A percentile compares a stretch with the other conserved stretches of the same genome.
Evolutionary conservation across 805 yeast species (phyloP).

Genomic region (Cyberlindnera misumaiensis): DNA sequence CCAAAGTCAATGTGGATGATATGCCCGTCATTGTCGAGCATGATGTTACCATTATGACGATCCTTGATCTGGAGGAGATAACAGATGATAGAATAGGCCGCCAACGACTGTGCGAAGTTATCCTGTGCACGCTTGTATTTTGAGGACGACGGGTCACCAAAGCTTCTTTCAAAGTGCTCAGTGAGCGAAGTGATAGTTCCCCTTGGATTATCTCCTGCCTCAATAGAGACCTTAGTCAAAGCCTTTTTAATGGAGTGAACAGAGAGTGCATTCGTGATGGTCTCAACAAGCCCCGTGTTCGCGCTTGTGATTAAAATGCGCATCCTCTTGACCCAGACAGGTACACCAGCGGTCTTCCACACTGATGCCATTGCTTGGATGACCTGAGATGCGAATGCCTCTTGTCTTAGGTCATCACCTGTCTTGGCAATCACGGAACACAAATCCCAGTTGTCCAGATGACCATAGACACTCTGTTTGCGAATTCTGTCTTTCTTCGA

Average conservation of each 20-base stretch:
- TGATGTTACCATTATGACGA: slow-evolving; percentile 94
- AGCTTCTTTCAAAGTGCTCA: slow-evolving; percentile 74
- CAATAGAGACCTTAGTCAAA: slow-evolving; percentile 65
- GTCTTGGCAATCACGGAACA: slow-evolving; percentile 95
- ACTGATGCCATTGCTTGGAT: slow-evolving; percentile 80
- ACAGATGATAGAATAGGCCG: slow-evolving; percentile 87
- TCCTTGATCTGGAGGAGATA: slow-evolving; percentile 90
- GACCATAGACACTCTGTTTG: slow-evolving; percentile 73
- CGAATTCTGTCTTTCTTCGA: slow-evolving; percentile 76
- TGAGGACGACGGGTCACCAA: slow-evolving; percentile 53
- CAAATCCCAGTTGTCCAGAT: slow-evolving; percentile 86
- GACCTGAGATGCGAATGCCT: slow-evolving; percentile 94
- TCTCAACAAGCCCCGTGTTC: slow-evolving; percentile 87
- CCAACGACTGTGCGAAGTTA: slow-evolving; percentile 79
- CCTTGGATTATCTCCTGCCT: slow-evolving; percentile 60
- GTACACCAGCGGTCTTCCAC: slow-evolving; percentile 66
- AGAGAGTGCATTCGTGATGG: slow-evolving; percentile 90
- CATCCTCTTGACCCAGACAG: slow-evolving; percentile 92
- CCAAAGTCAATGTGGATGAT: slow-evolving; percentile 95
- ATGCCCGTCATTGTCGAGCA: slow-evolving; percentile 95
- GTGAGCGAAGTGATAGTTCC: slow-evolving; percentile 64
- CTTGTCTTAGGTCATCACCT: slow-evolving; percentile 93
- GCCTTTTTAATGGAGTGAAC: slow-evolving; percentile 94
- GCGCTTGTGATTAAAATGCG: slow-evolving; percentile 87
- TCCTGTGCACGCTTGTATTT: slow-evolving; percentile 71